Evolutionary conservation across 768 basidiomycete genomes (phyloP).

Genomic region (Clitopilus hobsonii): DNA sequence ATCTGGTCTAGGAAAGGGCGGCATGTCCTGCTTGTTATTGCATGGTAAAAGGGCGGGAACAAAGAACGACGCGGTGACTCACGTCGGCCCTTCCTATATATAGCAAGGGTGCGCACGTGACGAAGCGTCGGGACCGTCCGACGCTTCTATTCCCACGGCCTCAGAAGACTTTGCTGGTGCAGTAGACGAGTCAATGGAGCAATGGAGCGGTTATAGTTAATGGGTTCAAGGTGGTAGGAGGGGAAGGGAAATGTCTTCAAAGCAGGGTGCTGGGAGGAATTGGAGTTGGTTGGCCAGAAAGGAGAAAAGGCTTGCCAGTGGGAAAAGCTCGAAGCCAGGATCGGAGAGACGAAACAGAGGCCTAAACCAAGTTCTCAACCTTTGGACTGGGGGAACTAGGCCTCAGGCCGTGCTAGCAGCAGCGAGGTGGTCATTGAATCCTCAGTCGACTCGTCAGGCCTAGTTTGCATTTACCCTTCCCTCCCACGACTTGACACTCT

Average conservation of each 20-base stretch:
- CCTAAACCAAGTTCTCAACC: no score
- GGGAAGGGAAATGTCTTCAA: background rate
- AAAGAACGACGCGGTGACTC: background rate
- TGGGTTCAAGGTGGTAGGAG: background rate
- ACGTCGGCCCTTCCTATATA: background rate
- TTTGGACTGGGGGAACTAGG: no score
- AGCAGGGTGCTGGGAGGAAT: background rate
- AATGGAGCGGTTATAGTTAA: no score
- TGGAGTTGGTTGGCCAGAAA: no score
- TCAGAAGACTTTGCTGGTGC: background rate
- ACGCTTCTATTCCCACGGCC: background rate
- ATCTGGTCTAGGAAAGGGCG: background rate
- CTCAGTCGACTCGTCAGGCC: no score
- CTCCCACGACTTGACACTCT: no score
- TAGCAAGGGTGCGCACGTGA: background rate
- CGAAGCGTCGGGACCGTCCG: background rate
- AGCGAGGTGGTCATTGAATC: no score
- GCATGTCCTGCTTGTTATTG: background rate
- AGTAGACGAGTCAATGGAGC: background rate
- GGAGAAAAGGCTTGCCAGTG: no score
- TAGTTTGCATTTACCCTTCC: no score
- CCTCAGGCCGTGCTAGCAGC: no score
- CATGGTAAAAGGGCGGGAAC: background rate
- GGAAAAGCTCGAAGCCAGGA: no score
- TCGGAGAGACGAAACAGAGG: no score